A percentile compares a stretch with the other conserved stretches of the same genome.
Evolutionary conservation across 768 basidiomycete species (phyloP).

Genomic region (Russula earlei): DNA sequence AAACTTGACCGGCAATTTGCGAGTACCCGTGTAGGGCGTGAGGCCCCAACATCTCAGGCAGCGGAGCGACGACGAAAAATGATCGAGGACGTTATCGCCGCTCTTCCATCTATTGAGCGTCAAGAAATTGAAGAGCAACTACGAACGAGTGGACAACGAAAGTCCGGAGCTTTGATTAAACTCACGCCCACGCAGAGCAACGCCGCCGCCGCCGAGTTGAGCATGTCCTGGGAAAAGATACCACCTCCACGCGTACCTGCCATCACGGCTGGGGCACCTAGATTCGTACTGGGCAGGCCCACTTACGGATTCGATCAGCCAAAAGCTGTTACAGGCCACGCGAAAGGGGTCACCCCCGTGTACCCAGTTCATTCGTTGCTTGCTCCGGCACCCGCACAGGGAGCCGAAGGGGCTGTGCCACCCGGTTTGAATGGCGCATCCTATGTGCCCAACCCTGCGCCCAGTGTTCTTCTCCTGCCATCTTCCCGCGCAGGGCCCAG

Average conservation of each 20-base stretch:
- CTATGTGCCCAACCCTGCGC: not conserved
- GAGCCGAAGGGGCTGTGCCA: not conserved
- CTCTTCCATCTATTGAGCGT: constrained; percentile 56
- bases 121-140: constrained; percentile 53
- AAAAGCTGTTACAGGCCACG: not conserved
- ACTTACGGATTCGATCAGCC: not conserved
- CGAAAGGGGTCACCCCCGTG: not conserved
- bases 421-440: constrained; percentile 5
- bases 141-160: not conserved
- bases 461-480: not conserved
- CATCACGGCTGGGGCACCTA: not conserved
- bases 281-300: constrained; percentile 16
- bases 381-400: not conserved
- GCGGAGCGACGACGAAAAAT: constrained; percentile 51
- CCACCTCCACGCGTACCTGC: constrained; percentile 23
- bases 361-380: not conserved
- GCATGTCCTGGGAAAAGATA: constrained; percentile 57
- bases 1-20: constrained; percentile 60
- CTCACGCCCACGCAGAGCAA: constrained; percentile 9
- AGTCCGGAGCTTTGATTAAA: not conserved
- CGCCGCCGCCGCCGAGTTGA: constrained; percentile 30
- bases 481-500: not conserved
- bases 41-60: constrained; percentile 32
- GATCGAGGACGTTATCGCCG: constrained; percentile 58
- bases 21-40: constrained; percentile 20